Conservation (phyloP, 495 filamentous ascomycete genomes). For the Lasiosphaeria hispida region DNA sequence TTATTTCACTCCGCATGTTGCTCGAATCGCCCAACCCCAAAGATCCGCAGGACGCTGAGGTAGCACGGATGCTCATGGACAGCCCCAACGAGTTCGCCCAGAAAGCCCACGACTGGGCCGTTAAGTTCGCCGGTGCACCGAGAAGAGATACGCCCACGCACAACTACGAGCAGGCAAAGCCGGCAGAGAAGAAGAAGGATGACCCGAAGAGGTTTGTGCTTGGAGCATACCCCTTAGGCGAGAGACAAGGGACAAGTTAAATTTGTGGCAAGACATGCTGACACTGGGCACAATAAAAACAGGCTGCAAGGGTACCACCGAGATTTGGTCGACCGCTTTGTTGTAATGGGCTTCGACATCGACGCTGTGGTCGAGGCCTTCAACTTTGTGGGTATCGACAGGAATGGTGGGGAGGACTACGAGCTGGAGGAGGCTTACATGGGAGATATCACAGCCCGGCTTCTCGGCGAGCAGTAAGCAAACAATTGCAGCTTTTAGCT, state of each 20-base stretch:
- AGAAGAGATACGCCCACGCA: slow-evolving; percentile 28
- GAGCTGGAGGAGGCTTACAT: slow-evolving; percentile 82
- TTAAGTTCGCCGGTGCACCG: slow-evolving; percentile 78
- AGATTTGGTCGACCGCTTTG: slow-evolving; percentile 82
- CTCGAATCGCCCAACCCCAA: slow-evolving; percentile 93
- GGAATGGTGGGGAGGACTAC: slow-evolving; percentile 72
- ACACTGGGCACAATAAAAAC: slow-evolving; percentile 2
- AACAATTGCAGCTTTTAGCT: no score
- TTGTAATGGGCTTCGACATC: slow-evolving; percentile 92
- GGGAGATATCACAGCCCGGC: slow-evolving; percentile 81
- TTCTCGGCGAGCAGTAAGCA: slow-evolving; percentile 69
- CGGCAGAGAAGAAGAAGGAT: slow-evolving; percentile 24
- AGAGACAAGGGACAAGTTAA: neutral
- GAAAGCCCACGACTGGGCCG: slow-evolving; percentile 87
- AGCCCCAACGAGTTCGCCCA: slow-evolving; percentile 75
- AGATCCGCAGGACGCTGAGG: slow-evolving; percentile 95
- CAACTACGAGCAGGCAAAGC: slow-evolving; percentile 15
- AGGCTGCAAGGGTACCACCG: slow-evolving; percentile 91
- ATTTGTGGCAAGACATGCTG: neutral
- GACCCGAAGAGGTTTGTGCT: slow-evolving; percentile 39
- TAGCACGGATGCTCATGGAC: slow-evolving; percentile 84
- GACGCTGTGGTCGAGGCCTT: slow-evolving; percentile 83
- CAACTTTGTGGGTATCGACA: slow-evolving; percentile 75
- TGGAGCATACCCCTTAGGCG: no score
- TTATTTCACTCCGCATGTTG: slow-evolving; percentile 88